Base-by-base conservation (phyloP, 495 filamentous ascomycete genomes). In the Tirmania nivea region DNA sequence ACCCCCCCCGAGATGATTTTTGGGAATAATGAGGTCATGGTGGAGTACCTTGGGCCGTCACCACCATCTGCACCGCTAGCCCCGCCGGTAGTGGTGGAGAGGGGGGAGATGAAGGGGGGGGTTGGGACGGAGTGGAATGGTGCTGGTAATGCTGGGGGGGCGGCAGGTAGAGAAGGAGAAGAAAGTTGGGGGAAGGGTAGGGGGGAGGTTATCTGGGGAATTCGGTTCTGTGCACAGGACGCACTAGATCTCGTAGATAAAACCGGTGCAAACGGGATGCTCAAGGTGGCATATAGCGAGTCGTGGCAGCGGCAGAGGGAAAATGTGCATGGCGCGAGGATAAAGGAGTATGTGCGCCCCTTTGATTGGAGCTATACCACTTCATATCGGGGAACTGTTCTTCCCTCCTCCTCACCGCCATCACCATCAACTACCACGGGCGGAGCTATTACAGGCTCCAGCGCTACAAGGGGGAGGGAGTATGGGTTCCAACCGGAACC, bases 291-390 rank as follows among this genome's bases (percentile, higher is more conserved):
- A 47, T 88, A 96, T 67, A 92, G 89, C 12, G 76, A 77, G 58
- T 81, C 85, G 59, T 97, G 90, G 90, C 52, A 45, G 39, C 39
- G 39, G 2, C 39, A 45, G 8, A 82, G 88, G 59, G 86, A 94
- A 66, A 78, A 79, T 61, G 80, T 85, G 11, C 80, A 85, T 60
- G 85, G 87, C 53, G 84, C 83, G 17, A 31, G 25, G 25, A 94
- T 96, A 54, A 86, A 83, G 63, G 86, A 94, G 63, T 79, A 95
- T 16, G 84, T 96, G 16, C 86, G 86, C 65, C 86, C 89, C 10
- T 97, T 90, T 65, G 90, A 97, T 68, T 97, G 90, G 90, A 93
- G 86, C 39, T 97, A 95, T 66, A 87, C 74, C 52, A 94, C 88
- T 14, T 75, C 79, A 49, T 95, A 93, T 64, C 74, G 72, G 52